These are phyloP conservation scores for Paracoccidioides brasiliensis DNA, from an alignment of 2,329 filamentous ascomycete genomes.

Conservation along the genomic window DNA sequence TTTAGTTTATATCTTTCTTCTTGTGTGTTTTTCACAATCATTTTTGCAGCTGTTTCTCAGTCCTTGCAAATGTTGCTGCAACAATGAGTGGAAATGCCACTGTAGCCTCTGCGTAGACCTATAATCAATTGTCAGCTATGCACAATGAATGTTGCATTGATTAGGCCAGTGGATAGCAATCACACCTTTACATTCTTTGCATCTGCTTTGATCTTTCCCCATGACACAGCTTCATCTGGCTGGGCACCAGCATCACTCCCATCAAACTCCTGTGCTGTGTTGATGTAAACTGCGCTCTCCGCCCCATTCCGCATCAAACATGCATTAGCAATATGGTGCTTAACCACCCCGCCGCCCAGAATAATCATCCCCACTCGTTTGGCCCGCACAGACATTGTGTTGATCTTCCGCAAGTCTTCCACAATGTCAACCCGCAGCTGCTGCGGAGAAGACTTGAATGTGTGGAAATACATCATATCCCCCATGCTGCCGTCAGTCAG, in stretches of 20 bases:
- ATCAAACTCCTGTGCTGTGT: slow-evolving; percentile 94
- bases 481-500: slow-evolving; percentile 89
- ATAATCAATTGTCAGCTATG: not conserved
- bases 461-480: slow-evolving; percentile 98
- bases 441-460: slow-evolving; percentile 72
- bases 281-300: slow-evolving; percentile 93
- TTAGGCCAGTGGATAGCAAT: slow-evolving; percentile 1
- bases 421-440: slow-evolving; percentile 83
- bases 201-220: slow-evolving; percentile 92
- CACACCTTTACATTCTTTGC: slow-evolving; percentile 79
- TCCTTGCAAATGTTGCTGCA: slow-evolving; percentile 50
- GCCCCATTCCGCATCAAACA: slow-evolving; percentile 96
- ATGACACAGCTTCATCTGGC: slow-evolving; percentile 92
- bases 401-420: slow-evolving; percentile 84
- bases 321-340: slow-evolving; percentile 97
- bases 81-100: slow-evolving; percentile 55
- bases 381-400: slow-evolving; percentile 78
- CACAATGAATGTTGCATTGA: not conserved
- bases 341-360: slow-evolving; percentile 84
- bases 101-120: slow-evolving; percentile 54
- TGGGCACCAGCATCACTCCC: slow-evolving; percentile 90
- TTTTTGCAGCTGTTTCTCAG: slow-evolving; percentile 7
- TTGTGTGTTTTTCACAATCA: not conserved
- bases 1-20: not conserved
- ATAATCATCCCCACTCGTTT: slow-evolving; percentile 91